Percentiles rank a stretch among this genome's conserved stretches.
phyloP scores from a whole-genome alignment of 495 filamentous ascomycete species.

The Xylaria intraflava region DNA sequence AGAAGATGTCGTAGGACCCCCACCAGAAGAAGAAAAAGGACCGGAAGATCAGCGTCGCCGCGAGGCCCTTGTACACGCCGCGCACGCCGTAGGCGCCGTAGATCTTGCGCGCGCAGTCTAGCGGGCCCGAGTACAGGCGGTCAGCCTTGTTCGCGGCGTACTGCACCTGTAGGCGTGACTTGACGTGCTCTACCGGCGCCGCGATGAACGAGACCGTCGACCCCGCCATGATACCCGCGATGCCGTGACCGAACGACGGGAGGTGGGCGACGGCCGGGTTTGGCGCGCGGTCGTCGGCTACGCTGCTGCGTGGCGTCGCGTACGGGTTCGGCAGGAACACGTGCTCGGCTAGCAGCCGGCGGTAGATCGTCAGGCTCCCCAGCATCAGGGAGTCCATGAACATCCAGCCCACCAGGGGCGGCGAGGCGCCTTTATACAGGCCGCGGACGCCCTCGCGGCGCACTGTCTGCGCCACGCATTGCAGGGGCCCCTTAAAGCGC shows the following conservation, averaged over 20 bases:
- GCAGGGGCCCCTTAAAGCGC: conserved; percentile 79
- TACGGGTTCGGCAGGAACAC: conserved; percentile 57
- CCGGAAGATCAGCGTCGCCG: conserved; percentile 79
- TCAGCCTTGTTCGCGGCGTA: conserved; percentile 69
- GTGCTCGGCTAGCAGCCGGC: conserved; percentile 67
- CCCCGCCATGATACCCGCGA: conserved; percentile 82
- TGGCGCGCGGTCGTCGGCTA: background rate
- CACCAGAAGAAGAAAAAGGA: conserved; percentile 98
- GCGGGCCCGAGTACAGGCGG: conserved; percentile 74
- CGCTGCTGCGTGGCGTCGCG: conserved; percentile 23
- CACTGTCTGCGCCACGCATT: conserved; percentile 75
- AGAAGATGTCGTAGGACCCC: conserved; percentile 83
- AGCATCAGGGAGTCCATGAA: conserved; percentile 97
- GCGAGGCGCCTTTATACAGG: conserved; percentile 86
- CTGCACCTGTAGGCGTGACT: conserved; percentile 88
- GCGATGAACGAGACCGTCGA: conserved; percentile 87
- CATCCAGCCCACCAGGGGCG: conserved; percentile 94
- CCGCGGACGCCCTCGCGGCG: conserved; percentile 72
- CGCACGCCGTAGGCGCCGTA: conserved; percentile 58
- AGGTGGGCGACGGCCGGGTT: conserved; percentile 39
- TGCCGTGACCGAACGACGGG: conserved; percentile 71
- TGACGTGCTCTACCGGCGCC: conserved; percentile 91
- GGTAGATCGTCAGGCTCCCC: conserved; percentile 83
- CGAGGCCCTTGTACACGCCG: conserved; percentile 79
- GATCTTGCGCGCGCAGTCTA: conserved; percentile 74